These are phyloP conservation scores for Boletus insuetus DNA, from an alignment of 768 basidiomycete species.

Conservation along the genomic window DNA sequence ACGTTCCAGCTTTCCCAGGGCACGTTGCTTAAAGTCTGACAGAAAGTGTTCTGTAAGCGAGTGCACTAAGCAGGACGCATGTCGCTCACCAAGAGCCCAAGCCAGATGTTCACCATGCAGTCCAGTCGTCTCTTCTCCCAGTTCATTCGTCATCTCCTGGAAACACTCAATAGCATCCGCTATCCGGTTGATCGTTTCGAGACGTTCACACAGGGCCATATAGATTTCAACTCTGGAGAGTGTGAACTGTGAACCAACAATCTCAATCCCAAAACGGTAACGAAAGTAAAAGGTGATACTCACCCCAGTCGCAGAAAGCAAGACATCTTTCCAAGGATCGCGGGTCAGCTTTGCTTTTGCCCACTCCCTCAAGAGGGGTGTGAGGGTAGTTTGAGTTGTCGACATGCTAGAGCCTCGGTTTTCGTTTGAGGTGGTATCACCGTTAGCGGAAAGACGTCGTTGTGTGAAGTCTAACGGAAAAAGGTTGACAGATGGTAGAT, in stretches of 20 bases:
- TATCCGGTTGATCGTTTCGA: not conserved
- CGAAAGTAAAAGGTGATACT: not conserved
- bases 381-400: not conserved
- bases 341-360: not conserved
- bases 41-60: not conserved
- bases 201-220: not conserved
- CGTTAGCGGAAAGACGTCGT: no score
- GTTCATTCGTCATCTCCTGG: not conserved
- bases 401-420: no score
- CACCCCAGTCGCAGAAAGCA: not conserved
- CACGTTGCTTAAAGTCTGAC: not conserved
- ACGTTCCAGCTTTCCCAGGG: not conserved
- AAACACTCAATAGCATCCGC: not conserved
- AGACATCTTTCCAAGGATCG: not conserved
- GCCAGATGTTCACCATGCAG: not conserved
- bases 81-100: not conserved
- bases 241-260: not conserved
- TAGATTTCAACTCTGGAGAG: not conserved
- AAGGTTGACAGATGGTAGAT: no score
- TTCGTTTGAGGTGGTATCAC: no score
- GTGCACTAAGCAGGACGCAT: not conserved
- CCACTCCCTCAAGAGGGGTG: not conserved
- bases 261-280: not conserved
- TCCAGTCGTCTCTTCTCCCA: not conserved
- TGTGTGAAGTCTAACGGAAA: no score